Evolutionary conservation across 371 early-diverging fungal genomes (phyloP), one percentile per base, ranked within the genome.

Genomic region (Saksenaea vasiformis): DNA sequence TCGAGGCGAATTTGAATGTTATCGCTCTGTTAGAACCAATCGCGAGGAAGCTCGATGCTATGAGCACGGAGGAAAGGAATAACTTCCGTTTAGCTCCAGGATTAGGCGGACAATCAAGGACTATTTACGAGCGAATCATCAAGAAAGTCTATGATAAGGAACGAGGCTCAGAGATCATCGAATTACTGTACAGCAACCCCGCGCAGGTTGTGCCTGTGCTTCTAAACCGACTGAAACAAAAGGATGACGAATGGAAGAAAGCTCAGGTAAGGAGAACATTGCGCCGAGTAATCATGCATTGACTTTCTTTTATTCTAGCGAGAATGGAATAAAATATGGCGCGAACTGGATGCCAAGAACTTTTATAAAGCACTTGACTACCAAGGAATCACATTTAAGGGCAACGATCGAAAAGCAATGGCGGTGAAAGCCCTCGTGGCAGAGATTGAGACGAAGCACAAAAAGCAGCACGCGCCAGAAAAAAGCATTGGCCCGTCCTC

Each of bases 321-420:
- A 58, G 93, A 95, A 62, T 94, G 91, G 88, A 90, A 92, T 75
- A 96, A 96, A 72, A 85, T 96, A 4, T 99, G 99, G 99, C 87
- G 97, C 36, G 96, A 98, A 64, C 74, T 90, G 47, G 95, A 97
- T 53, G 82, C 88, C 54, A 94, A 93, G 71, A 98, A 98, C 85
- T 98, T 92, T 83, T 96, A 95, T 76, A 94, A 95, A 67, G 91
- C 99, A 0, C 82, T 99, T 44, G 99, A 99, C 77, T 93, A 96
- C 69, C 94, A 94, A 74, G 94, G 97, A 4, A 82, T 91, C 54
- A 86, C 86, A 1, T 96, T 97, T 79, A 97, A 96, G 73, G 78
- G 85, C 5, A 82, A 85, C n/a, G 99, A 99, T 72, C 89, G 92
- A 60, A 93, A 93, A 54, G 84, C 81, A 41, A 84, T 95, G 63